These are phyloP conservation scores for Candida multigemmis DNA, from an alignment of 805 yeast genomes.

Conservation along the genomic window DNA sequence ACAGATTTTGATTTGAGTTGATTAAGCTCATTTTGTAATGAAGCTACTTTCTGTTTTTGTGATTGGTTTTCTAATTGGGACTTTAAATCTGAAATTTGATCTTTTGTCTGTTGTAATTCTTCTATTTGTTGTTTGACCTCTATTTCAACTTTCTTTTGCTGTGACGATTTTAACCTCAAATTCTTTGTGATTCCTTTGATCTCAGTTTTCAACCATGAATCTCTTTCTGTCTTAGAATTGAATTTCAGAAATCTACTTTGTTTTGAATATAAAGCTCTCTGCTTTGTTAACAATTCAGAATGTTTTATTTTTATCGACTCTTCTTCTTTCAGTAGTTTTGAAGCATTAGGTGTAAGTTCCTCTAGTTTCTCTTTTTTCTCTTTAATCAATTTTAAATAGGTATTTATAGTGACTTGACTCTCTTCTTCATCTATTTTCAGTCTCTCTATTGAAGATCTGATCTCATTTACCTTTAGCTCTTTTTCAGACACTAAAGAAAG, in stretches of 20 bases:
- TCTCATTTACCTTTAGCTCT: conserved; percentile 36
- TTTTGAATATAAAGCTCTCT: conserved; percentile 56
- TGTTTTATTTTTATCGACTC: conserved; percentile 26
- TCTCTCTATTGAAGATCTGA: conserved; percentile 23
- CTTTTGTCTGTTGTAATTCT: conserved; percentile 5
- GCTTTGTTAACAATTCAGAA: conserved; percentile 36
- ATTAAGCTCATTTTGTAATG: conserved; percentile 24
- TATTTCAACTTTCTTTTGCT: conserved; percentile 14
- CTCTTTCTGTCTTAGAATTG: conserved; percentile 45
- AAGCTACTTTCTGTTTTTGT: conserved; percentile 4
- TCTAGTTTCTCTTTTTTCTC: conserved; percentile 28
- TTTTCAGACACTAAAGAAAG: conserved; percentile 41
- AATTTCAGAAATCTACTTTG: conserved; percentile 64
- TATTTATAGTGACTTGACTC: conserved; percentile 9
- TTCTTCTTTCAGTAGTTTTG: conserved; percentile 32
- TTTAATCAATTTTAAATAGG: conserved; percentile 17
- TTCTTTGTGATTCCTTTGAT: conserved; percentile 26
- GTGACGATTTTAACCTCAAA: no score
- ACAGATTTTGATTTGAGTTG: conserved; percentile 35
- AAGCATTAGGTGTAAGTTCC: conserved; percentile 31
- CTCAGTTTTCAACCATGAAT: conserved; percentile 54
- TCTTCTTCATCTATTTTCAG: conserved; percentile 19
- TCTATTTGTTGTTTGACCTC: conserved; percentile 15
- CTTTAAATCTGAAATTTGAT: conserved; percentile 7
- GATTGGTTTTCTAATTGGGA: conserved; percentile 5